These are phyloP conservation scores for Nitzschia palea DNA, from an alignment of 108 stramenopile species.

Conservation along the genomic window DNA sequence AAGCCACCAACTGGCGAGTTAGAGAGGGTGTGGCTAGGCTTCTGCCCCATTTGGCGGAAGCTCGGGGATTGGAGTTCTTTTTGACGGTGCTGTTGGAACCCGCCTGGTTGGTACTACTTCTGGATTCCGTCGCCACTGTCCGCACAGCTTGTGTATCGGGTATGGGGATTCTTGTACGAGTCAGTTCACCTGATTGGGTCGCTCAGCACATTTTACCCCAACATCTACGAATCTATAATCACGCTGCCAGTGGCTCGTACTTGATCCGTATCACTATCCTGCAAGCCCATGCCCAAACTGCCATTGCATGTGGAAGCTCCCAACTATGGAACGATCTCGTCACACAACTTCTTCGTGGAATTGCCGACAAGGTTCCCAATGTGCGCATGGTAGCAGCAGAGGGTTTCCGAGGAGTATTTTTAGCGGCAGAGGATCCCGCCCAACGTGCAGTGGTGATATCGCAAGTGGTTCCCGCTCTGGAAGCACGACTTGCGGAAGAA, in stretches of 20 bases:
- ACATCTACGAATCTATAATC: constrained; percentile 72
- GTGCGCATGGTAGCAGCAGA: constrained; percentile 86
- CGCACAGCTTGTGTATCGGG: constrained; percentile 72
- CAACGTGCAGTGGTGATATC: constrained; percentile 32
- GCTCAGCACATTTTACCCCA: constrained; percentile 66
- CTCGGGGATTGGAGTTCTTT: constrained; percentile 79
- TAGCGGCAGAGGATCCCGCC: constrained; percentile 24
- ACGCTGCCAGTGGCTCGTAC: constrained; percentile 57
- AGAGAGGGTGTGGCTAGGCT: constrained; percentile 75
- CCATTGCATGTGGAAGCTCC: constrained; percentile 25
- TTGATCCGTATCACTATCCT: constrained; percentile 83
- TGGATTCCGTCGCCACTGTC: constrained; percentile 83
- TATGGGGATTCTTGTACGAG: constrained; percentile 67
- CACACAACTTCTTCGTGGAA: constrained; percentile 53
- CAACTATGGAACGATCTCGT: constrained; percentile 56
- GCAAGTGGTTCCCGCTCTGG: constrained; percentile 40
- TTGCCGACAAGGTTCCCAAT: constrained; percentile 82
- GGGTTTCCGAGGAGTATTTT: constrained; percentile 50
- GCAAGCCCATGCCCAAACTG: constrained; percentile 58
- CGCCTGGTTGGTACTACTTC: constrained; percentile 76
- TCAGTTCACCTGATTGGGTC: constrained; percentile 83
- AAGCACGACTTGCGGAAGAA: constrained; percentile 44
- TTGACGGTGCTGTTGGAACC: constrained; percentile 74
- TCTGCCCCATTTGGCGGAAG: constrained; percentile 83
- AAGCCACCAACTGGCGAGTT: constrained; percentile 86